These are phyloP conservation scores for Clathrospora elynae DNA, from an alignment of 2,329 filamentous ascomycete genomes.

Conservation along the genomic window DNA sequence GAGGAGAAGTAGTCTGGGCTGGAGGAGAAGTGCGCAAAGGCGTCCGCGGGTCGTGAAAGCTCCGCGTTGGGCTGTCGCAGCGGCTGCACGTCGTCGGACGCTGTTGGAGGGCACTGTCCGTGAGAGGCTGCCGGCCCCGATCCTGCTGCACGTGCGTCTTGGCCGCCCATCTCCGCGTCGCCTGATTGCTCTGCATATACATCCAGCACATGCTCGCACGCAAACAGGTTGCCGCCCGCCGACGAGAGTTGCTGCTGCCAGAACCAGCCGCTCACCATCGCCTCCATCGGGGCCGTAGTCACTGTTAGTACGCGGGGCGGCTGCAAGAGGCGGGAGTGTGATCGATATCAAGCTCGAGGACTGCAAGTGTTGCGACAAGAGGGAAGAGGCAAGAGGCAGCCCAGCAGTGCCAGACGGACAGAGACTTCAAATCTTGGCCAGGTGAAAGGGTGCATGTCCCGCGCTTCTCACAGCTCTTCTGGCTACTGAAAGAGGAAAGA, in stretches of 20 bases:
- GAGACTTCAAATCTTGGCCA: neutral
- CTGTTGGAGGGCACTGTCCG: constrained; percentile 8
- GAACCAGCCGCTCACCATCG: too few species aligned
- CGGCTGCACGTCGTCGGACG: constrained; percentile 6
- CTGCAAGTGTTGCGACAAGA: too few species aligned
- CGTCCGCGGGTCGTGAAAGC: neutral
- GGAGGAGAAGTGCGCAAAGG: neutral
- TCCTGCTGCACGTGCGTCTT: constrained; percentile 12
- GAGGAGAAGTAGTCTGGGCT: neutral
- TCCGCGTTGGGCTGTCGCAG: constrained; percentile 13
- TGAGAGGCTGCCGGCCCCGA: constrained; percentile 16
- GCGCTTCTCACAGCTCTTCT: neutral
- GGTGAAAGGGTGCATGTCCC: neutral
- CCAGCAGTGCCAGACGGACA: too few species aligned
- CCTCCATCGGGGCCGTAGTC: too few species aligned
- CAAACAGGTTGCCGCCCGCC: neutral
- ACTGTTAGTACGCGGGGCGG: too few species aligned
- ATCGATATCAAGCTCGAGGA: too few species aligned
- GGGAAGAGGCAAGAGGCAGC: too few species aligned
- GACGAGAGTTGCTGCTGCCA: too few species aligned
- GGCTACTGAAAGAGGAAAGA: constrained; percentile 2
- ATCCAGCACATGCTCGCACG: too few species aligned
- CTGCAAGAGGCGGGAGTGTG: too few species aligned
- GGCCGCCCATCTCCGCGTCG: neutral
- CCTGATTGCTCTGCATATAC: neutral